Evolutionary conservation across 2,329 filamentous ascomycete genomes (phyloP), one percentile per base, ranked within the genome.

Genomic region (Ciborinia camelliae): DNA sequence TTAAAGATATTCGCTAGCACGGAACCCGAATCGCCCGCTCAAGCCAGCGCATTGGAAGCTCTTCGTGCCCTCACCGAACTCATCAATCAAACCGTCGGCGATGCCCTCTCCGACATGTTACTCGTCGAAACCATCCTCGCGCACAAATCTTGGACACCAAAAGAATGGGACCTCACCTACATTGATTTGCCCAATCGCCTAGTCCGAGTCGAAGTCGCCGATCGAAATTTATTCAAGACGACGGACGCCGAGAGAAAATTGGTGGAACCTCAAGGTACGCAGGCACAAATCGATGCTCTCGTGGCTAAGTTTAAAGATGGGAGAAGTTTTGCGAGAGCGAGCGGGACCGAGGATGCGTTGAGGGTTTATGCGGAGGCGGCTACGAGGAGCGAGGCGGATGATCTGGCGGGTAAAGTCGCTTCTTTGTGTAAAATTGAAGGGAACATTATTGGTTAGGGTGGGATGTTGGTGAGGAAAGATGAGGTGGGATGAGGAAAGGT

Each of bases 31-130:
- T 96, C 92, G 0, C 94, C 95, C 0, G 94, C 91, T 8, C 93
- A 98, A 77, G 90, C 94, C 75, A 90, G 92, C 72, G 91, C 94
- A 2, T 85, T 98, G 18, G 90, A 96, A 63, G 92, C 89, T 10
- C 87, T 99, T 0, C 84, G 86, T 62, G 93, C 92, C 14, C 84
- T 96, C 62, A 89, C 89, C 59, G 91, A 97, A 72, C 84, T 99
- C 68, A 96, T 99, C 81, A 99, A 99, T 82, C 95, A 99, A 81
- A 95, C 95, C 0, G 94, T 98, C 54, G 95, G 95, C 62, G 95
- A 99, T 75, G 95, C 95, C 54, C 85, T 99, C 65, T 97, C 92
- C 0, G 95, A 99, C 79, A 90, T 97, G 84, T 86, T 99, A 53
- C 87, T 99, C 74, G 93, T 98, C 47, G 95, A 99, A 79, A 91